A percentile compares a stretch with the other conserved stretches of the same genome.
Evolutionary conservation across 768 basidiomycete genomes (phyloP).

Genomic region (Collybia nuda): DNA sequence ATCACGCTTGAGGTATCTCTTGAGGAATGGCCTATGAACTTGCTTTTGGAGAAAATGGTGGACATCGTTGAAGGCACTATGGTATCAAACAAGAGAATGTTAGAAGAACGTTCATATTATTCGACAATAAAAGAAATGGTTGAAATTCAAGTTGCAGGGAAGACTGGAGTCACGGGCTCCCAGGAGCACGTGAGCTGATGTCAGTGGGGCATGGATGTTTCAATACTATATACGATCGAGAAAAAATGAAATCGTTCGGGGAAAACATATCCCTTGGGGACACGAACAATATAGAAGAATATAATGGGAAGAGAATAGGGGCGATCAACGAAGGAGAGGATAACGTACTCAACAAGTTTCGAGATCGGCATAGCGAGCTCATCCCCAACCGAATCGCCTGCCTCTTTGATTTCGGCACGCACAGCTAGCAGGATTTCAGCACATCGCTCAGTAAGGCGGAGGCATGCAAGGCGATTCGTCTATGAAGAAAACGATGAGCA

Average conservation of each 20-base stretch:
- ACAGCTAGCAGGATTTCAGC: slow-evolving; percentile 68
- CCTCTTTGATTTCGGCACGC: slow-evolving; percentile 58
- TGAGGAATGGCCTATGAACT: slow-evolving; percentile 67
- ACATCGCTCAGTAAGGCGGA: slow-evolving; percentile 73
- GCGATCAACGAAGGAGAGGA: background rate
- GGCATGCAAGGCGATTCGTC: slow-evolving; percentile 68
- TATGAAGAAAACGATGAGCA: slow-evolving; percentile 22
- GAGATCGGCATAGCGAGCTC: slow-evolving; percentile 52
- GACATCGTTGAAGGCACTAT: slow-evolving; percentile 42
- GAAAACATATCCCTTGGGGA: no score
- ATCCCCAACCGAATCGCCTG: slow-evolving; percentile 46
- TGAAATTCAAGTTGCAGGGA: no score
- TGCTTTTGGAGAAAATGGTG: slow-evolving; percentile 57
- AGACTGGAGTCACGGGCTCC: no score
- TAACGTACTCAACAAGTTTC: slow-evolving; percentile 48
- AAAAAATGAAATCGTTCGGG: no score
- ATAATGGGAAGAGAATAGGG: slow-evolving; percentile 1
- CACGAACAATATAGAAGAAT: no score
- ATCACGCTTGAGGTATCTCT: slow-evolving; percentile 74
- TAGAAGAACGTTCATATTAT: no score
- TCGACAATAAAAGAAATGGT: background rate
- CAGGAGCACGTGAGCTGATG: no score
- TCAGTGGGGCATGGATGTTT: no score
- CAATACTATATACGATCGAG: no score
- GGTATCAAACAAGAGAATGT: no score